Conservation (phyloP, 441 rosid genomes). For the Capsella rubella region DNA sequence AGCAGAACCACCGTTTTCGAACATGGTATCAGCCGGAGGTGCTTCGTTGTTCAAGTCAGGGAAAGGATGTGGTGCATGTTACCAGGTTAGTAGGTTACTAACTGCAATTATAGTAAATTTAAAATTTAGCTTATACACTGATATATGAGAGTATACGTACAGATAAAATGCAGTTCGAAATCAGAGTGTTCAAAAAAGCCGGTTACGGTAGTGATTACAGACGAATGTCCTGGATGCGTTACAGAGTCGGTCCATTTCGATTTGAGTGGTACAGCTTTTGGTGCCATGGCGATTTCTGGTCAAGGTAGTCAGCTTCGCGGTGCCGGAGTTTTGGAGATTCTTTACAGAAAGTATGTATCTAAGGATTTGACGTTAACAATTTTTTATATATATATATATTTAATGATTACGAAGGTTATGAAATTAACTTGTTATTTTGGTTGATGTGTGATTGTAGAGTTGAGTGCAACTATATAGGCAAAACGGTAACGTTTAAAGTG, state of each 20-base stretch:
- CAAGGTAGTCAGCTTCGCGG: conserved; percentile 46
- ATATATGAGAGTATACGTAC: conserved; percentile 7
- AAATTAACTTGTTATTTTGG: background rate
- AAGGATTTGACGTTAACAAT: background rate
- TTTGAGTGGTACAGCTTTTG: conserved; percentile 52
- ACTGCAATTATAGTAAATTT: no score
- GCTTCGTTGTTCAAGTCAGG: conserved; percentile 52
- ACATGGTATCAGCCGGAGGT: conserved; percentile 55
- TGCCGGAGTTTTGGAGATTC: conserved; percentile 49
- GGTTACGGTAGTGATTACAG: conserved; percentile 49
- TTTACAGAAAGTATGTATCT: conserved; percentile 48
- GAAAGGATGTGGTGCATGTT: conserved; percentile 60
- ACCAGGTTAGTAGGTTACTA: conserved; percentile 38
- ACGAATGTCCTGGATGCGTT: conserved; percentile 50
- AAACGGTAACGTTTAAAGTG: conserved; percentile 54
- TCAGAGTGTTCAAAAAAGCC: conserved; percentile 51
- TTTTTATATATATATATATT: no score
- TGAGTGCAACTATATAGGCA: conserved; percentile 60
- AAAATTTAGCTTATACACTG: background rate
- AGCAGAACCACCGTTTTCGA: conserved; percentile 47
- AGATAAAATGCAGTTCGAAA: conserved; percentile 52
- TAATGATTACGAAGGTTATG: background rate
- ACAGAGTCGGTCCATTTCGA: conserved; percentile 51
- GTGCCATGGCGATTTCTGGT: conserved; percentile 55
- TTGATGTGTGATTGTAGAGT: conserved; percentile 50